Percentiles rank a stretch among this genome's conserved stretches.
These are phyloP conservation scores for Bipolaris bicolor DNA, from an alignment of 2,329 filamentous ascomycete genomes.

Conservation along the genomic window DNA sequence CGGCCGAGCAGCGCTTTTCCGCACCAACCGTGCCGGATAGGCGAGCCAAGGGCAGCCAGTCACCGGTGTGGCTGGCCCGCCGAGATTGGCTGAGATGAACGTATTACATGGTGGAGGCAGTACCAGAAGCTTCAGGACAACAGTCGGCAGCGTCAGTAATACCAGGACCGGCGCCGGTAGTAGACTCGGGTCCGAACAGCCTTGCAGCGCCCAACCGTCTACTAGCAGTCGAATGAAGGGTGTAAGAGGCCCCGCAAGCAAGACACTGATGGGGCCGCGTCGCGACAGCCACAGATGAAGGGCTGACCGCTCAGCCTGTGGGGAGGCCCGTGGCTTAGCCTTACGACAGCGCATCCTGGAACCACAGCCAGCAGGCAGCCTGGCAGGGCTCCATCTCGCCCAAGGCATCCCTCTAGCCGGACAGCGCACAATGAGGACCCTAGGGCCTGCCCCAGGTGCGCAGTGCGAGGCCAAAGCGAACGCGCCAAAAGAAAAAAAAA, in stretches of 20 bases:
- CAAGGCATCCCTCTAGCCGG: conserved; percentile 16
- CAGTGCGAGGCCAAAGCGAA: not conserved
- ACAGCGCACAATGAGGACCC: conserved; percentile 14
- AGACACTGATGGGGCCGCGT: conserved; percentile 21
- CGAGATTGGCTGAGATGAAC: not conserved
- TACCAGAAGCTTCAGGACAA: no score
- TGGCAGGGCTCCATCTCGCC: conserved; percentile 19
- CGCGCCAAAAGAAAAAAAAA: conserved; percentile 2
- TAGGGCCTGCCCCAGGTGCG: conserved; percentile 4
- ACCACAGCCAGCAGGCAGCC: conserved; percentile 28
- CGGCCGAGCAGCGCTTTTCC: conserved; percentile 26
- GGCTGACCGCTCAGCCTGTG: conserved; percentile 34
- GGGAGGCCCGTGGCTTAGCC: conserved; percentile 31
- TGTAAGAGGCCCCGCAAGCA: conserved; percentile 15
- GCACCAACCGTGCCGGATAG: conserved; percentile 3
- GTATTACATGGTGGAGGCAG: no score
- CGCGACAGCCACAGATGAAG: conserved; percentile 30
- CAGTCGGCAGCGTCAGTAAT: no score
- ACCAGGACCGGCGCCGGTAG: not conserved
- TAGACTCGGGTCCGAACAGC: conserved; percentile 5
- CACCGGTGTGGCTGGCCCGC: conserved; percentile 6
- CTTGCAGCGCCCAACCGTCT: conserved; percentile 2
- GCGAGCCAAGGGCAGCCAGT: not conserved
- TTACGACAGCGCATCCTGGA: conserved; percentile 33
- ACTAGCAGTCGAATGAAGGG: conserved; percentile 5